Conservation (phyloP, 345 rosid genomes). For the rapeseed (Brassica napus) region Da-Ae NC_063452.1:16164001-16164500, state of each 20-base stretch:
- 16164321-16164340: background rate
- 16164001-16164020: background rate
- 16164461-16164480: background rate
- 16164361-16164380: background rate
- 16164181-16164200: background rate
- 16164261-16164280: background rate
- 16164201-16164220: background rate
- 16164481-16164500: background rate
- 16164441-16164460: background rate
- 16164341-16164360: background rate
- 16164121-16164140: background rate
- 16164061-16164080: background rate
- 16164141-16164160: background rate
- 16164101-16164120: background rate
- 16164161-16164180: background rate
- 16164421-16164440: background rate
- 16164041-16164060: background rate
- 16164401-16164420: background rate
- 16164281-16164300: background rate
- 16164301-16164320: background rate
- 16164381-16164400: background rate
- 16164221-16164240: background rate
- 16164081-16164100: background rate
- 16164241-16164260: background rate
- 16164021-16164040: background rate